Percentiles rank a stretch among this genome's conserved stretches.
Conservation (phyloP, 1,284 basidiomycete species). For the Papiliotrema fonsecae region DNA sequence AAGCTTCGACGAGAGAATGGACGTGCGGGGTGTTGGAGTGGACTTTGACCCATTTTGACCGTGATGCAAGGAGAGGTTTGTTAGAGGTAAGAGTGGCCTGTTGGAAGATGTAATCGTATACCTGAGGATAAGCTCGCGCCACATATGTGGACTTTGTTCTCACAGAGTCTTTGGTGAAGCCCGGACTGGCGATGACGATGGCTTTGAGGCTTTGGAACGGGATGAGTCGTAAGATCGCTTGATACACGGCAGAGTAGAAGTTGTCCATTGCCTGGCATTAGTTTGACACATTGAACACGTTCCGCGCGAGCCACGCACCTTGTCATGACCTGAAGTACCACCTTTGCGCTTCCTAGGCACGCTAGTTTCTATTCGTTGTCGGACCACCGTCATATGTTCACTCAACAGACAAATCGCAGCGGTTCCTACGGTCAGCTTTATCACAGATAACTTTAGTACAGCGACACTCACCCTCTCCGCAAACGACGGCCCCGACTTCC, state of each 20-base stretch:
- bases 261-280: conserved; percentile 58
- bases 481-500: conserved; percentile 93
- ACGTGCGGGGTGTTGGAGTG: conserved; percentile 92
- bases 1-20: conserved; percentile 88
- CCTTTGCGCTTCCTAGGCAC: conserved; percentile 88
- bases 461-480: conserved; percentile 67
- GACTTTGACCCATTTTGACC: conserved; percentile 83
- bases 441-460: background rate
- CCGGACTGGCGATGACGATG: conserved; percentile 93
- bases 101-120: conserved; percentile 72
- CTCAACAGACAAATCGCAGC: conserved; percentile 92
- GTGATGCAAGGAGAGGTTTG: conserved; percentile 69
- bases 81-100: conserved; percentile 79
- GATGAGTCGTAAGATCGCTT: conserved; percentile 83
- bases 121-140: conserved; percentile 16
- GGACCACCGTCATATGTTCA: conserved; percentile 92
- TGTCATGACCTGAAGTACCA: conserved; percentile 77
- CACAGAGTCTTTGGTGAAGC: conserved; percentile 88
- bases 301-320: conserved; percentile 46
- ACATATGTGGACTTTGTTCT: conserved; percentile 6
- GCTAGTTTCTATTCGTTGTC: conserved; percentile 83
- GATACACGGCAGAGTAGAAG: conserved; percentile 81
- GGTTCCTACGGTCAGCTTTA: conserved; percentile 55
- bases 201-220: conserved; percentile 76
- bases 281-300: background rate